Evolutionary conservation across 2,329 filamentous ascomycete genomes (phyloP).

Genomic region (Penicillium griseofulvum): DNA sequence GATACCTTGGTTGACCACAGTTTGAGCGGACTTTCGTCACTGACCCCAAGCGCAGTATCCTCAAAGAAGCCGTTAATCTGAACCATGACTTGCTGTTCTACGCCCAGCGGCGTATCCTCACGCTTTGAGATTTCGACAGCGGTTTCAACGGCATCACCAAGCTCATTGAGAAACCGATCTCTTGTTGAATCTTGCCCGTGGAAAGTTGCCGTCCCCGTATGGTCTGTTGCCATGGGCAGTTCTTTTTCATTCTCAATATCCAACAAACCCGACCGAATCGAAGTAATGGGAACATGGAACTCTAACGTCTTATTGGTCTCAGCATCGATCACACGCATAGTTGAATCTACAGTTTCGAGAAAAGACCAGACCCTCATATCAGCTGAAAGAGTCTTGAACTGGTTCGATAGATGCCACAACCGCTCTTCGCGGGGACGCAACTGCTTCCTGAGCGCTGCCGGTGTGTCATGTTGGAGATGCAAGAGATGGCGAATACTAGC

Average conservation of each 20-base stretch:
- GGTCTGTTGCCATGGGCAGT: conserved; percentile 32
- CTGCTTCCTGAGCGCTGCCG: conserved; percentile 50
- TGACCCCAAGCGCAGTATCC: conserved; percentile 55
- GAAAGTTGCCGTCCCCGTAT: conserved; percentile 32
- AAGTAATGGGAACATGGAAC: conserved; percentile 60
- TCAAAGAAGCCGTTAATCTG: conserved; percentile 63
- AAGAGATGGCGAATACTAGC: conserved; percentile 55
- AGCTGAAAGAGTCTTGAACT: conserved; percentile 56
- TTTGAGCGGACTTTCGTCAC: conserved; percentile 39
- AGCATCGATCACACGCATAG: conserved; percentile 46
- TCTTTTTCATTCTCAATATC: conserved; percentile 36
- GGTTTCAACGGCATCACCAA: conserved; percentile 17
- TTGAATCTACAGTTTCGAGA: conserved; percentile 62
- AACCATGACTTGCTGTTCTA: conserved; percentile 56
- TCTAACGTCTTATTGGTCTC: conserved; percentile 48
- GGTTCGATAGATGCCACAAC: conserved; percentile 51
- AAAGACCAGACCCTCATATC: conserved; percentile 63
- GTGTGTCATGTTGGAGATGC: conserved; percentile 52
- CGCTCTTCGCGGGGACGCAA: conserved; percentile 52
- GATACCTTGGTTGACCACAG: conserved; percentile 32
- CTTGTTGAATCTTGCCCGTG: conserved; percentile 30
- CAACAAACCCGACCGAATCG: conserved; percentile 40
- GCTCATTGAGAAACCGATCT: conserved; percentile 26
- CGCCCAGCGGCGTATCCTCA: conserved; percentile 48
- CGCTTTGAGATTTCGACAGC: conserved; percentile 27